Conservation (phyloP, 768 basidiomycete species). For the Porpolomopsis calyptriformis region DNA sequence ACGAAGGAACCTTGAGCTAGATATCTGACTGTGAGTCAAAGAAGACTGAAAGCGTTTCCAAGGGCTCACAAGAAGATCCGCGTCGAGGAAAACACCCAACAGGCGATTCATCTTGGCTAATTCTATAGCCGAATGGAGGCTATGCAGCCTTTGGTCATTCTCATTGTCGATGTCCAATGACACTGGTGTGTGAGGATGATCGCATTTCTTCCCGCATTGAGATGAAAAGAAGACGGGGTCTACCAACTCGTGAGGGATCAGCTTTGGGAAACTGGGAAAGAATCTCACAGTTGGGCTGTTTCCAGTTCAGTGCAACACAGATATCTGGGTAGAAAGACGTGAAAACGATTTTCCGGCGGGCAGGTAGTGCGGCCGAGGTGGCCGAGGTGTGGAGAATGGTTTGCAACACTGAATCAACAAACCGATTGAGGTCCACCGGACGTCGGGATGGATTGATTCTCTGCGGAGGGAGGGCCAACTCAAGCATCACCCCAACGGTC, state of each 20-base stretch:
- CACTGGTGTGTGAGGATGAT: slow-evolving; percentile 28
- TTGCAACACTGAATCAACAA: slow-evolving; percentile 76
- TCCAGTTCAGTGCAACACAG: slow-evolving; percentile 92
- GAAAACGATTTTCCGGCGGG: slow-evolving; percentile 78
- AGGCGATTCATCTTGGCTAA: slow-evolving; percentile 90
- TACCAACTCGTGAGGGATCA: slow-evolving; percentile 19
- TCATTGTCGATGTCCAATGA: slow-evolving; percentile 29
- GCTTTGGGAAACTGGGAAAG: not conserved
- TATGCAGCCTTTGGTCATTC: slow-evolving; percentile 45
- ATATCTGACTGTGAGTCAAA: not conserved
- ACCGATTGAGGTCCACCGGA: slow-evolving; percentile 63
- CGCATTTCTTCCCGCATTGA: slow-evolving; percentile 60
- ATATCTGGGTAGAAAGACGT: slow-evolving; percentile 85
- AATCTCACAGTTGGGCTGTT: slow-evolving; percentile 90
- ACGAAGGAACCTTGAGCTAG: slow-evolving; percentile 79
- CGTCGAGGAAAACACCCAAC: slow-evolving; percentile 83
- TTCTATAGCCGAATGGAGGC: slow-evolving; percentile 84
- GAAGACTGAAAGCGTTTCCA: not conserved
- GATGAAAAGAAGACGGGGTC: slow-evolving; percentile 95
- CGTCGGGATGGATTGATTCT: slow-evolving; percentile 35
- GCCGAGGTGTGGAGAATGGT: slow-evolving; percentile 66
- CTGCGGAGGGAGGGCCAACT: slow-evolving; percentile 65
- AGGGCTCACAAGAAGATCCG: slow-evolving; percentile 65
- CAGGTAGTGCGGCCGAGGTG: slow-evolving; percentile 36
- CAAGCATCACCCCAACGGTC: slow-evolving; percentile 67